These are phyloP conservation scores for Solanum gracilifrons DNA, from an alignment of 257 asterid genomes.

Conservation along the genomic window DNA sequence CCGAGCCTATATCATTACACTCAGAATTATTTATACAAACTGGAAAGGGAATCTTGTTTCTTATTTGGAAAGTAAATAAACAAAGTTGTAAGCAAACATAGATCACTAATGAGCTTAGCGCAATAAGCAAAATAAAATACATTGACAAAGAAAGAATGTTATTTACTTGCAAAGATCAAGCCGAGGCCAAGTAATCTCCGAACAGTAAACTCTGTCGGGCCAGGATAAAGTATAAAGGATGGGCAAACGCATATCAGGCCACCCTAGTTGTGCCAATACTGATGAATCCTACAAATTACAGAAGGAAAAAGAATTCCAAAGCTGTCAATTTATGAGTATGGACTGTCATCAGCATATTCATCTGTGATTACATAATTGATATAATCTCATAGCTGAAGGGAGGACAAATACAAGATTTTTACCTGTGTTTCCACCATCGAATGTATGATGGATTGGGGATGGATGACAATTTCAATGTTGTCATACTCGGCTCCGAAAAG, in stretches of 20 bases:
- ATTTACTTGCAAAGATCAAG: constrained; percentile 97
- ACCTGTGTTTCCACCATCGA: constrained; percentile 99
- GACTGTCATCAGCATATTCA: background rate
- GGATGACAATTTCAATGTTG: constrained; percentile 81
- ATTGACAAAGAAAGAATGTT: background rate
- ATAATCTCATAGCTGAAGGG: background rate
- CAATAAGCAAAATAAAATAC: background rate
- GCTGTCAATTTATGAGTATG: background rate
- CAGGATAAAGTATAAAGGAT: constrained; percentile 91
- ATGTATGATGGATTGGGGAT: constrained; percentile 94
- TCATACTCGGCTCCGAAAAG: constrained; percentile 91
- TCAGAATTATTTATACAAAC: background rate
- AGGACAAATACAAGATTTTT: background rate
- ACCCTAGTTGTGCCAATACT: constrained; percentile 81
- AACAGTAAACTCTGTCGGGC: constrained; percentile 85
- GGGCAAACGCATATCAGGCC: constrained; percentile 99
- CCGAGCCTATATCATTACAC: constrained; percentile 50
- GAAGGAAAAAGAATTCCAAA: background rate
- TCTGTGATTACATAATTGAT: background rate
- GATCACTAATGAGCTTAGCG: background rate
- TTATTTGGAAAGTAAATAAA: background rate
- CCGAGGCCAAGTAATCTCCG: constrained; percentile 96
- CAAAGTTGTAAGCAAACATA: background rate
- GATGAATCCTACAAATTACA: constrained; percentile 67
- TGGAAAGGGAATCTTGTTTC: background rate